Base-by-base conservation (phyloP, 495 filamentous ascomycete genomes). In the Aspergillus olivimuriae region DNA sequence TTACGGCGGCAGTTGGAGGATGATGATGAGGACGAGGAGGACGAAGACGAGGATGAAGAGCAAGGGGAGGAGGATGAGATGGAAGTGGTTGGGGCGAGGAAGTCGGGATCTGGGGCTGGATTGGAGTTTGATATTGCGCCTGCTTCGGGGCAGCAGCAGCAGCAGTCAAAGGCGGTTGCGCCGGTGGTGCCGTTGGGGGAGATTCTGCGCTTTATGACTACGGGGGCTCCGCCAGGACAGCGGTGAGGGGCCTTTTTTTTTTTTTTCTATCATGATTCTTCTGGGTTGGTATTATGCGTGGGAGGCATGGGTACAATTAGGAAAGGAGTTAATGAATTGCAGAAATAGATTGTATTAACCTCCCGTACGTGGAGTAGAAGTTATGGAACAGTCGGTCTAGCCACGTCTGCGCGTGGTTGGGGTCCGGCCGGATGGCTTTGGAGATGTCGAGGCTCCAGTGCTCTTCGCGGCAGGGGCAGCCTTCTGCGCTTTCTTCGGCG, bases 1-100 rank as follows among this genome's bases (percentile, higher is more conserved):
- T 57, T 89, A 51, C 72, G 50, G 60, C 70, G 75, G 48, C 55
- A 60, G 19, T 54, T 83, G 47, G 72, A 75, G 40, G 77, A 82
- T 55, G 76, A 80, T 0, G 76, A 79, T 1, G 65, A 61, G 2
- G 65, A 63, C 2, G 69, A 58, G 7, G 55, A 62, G 3, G 66
- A 48, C 9, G 59, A 54, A 12, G 55, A 44, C 21, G 45, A 46
- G 41, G 45, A 46, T 8, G 79, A 80, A 1, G 79, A 76, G 1
- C 73, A 75, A n/a, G 73, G 74, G 23, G 77, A 78, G 2, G 76
- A 76, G 0, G 75, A 77, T 26, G 69, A 73, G 37, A 69, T 70
- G 61, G 66, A 72, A 43, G 58, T 58, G 55, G 69, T 58, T 28
- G 66, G 51, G 46, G 74, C 56, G 50, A 54, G 60, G 49, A 72